These are phyloP conservation scores for Prunus yedoensis DNA, from an alignment of 331 rosid genomes.

Conservation along the genomic window DNA sequence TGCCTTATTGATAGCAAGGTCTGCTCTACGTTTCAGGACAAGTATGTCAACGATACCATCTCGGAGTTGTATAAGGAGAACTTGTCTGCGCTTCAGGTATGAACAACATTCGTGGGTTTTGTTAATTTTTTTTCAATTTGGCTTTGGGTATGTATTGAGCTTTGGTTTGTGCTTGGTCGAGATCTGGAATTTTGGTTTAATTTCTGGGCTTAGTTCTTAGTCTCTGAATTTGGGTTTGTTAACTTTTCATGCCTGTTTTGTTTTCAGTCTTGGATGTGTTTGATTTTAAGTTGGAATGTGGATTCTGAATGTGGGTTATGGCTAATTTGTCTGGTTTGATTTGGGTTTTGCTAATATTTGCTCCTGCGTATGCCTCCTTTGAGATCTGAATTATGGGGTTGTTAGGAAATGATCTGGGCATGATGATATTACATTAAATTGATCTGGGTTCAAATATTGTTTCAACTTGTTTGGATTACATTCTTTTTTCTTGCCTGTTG, in stretches of 20 bases:
- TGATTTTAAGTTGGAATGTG: neutral
- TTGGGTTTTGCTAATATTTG: neutral
- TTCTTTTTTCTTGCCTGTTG: neutral
- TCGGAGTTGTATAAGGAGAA: conserved; percentile 34
- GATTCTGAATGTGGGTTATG: neutral
- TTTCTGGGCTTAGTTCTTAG: neutral
- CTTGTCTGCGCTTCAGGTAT: conserved; percentile 74
- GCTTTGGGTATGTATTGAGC: no score
- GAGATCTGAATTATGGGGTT: neutral
- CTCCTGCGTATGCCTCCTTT: neutral
- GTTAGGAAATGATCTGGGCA: neutral
- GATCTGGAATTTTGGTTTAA: neutral
- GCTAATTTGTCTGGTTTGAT: neutral
- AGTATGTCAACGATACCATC: conserved; percentile 29
- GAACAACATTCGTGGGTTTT: neutral
- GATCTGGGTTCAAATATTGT: neutral
- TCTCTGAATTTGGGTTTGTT: neutral
- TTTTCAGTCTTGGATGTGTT: neutral
- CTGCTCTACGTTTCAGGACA: conserved; percentile 37
- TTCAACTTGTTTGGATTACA: neutral
- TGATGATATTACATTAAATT: neutral
- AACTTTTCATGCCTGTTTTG: neutral
- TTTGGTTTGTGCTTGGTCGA: neutral
- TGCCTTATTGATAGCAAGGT: conserved; percentile 57
- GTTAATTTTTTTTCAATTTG: neutral